phyloP scores from a whole-genome alignment of 768 basidiomycete species.

The Tephrocybe sp. region DNA sequence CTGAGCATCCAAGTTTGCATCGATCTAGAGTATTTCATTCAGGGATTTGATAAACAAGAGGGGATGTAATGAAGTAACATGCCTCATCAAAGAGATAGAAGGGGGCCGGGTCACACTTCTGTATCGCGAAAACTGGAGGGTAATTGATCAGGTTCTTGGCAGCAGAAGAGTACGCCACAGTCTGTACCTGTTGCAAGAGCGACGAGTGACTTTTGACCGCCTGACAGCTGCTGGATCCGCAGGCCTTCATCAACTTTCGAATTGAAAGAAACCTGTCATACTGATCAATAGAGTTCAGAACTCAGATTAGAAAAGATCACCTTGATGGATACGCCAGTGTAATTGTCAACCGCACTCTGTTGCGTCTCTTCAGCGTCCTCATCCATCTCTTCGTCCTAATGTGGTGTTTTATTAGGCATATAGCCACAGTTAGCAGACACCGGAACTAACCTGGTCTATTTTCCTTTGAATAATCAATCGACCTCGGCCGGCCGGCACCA shows the following conservation, averaged over 20 bases:
- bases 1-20: constrained; percentile 96
- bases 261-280: constrained; percentile 91
- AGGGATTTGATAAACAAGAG: neutral
- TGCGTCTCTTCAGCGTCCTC: constrained; percentile 75
- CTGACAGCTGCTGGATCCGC: constrained; percentile 94
- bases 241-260: constrained; percentile 97
- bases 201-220: constrained; percentile 96
- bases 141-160: neutral
- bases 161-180: neutral
- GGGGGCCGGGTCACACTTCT: constrained; percentile 98
- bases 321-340: constrained; percentile 96
- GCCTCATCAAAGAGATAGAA: constrained; percentile 99
- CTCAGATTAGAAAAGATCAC: constrained; percentile 30
- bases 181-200: constrained; percentile 84
- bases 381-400: constrained; percentile 68
- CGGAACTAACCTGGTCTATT: constrained; percentile 67
- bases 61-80: constrained; percentile 2
- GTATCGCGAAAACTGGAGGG: constrained; percentile 87
- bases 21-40: constrained; percentile 54
- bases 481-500: constrained; percentile 93
- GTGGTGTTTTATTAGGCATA: neutral
- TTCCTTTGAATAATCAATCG: constrained; percentile 89
- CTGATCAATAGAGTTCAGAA: neutral
- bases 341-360: constrained; percentile 83
- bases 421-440: neutral